Evolutionary conservation across 78 protist species (phyloP).

Genomic region (Tieghemostelium lacteum): DNA sequence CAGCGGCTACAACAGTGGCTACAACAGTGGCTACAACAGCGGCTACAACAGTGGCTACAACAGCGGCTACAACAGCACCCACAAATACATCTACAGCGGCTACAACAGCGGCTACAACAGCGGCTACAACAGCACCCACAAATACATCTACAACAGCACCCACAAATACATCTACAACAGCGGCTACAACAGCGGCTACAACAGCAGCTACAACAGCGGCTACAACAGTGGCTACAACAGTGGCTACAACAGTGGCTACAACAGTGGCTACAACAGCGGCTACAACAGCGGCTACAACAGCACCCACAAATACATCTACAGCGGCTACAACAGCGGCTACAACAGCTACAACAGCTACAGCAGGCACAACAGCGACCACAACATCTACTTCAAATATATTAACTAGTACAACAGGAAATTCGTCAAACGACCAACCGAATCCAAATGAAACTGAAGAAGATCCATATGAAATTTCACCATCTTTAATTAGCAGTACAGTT

Average conservation of each 20-base stretch:
- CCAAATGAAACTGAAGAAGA: no score
- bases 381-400: no score
- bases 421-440: no score
- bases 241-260: neutral
- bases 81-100: neutral
- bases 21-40: neutral
- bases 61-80: neutral
- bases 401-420: no score
- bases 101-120: neutral
- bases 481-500: slow-evolving; percentile 7
- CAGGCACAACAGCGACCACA: no score
- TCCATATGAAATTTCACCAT: no score
- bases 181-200: neutral
- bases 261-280: neutral
- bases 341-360: no score
- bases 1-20: neutral
- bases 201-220: no score
- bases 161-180: neutral
- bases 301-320: no score
- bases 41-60: neutral
- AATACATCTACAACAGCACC: neutral
- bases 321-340: no score
- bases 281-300: no score
- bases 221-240: neutral
- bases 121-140: neutral